These are phyloP conservation scores for Fallopia convolvulus DNA, from an alignment of 148 eudicot genomes.

Conservation along the genomic window DNA sequence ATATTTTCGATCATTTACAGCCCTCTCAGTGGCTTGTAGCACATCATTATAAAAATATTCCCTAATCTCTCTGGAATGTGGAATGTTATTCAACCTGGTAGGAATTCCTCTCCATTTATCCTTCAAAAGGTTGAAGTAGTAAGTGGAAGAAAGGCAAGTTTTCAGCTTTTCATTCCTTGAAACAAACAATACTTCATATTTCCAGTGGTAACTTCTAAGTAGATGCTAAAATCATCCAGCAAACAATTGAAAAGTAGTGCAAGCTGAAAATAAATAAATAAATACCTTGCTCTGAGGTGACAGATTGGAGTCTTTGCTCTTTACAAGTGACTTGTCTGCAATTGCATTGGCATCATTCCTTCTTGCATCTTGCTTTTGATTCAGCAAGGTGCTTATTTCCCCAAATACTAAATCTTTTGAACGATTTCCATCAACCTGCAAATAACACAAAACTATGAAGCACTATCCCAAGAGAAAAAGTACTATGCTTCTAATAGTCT, in stretches of 20 bases:
- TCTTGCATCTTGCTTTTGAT: constrained; percentile 44
- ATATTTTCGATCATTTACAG: constrained; percentile 60
- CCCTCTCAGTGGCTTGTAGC: constrained; percentile 80
- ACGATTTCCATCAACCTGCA: constrained; percentile 85
- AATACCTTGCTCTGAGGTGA: constrained; percentile 40
- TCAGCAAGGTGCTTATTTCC: constrained; percentile 51
- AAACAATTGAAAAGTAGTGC: background rate
- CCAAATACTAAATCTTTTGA: constrained; percentile 60
- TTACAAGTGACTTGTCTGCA: constrained; percentile 38
- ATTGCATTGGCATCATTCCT: constrained; percentile 28
- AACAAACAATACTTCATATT: background rate
- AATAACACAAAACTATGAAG: background rate
- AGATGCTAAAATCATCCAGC: background rate
- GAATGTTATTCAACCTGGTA: constrained; percentile 90
- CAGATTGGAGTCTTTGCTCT: constrained; percentile 25
- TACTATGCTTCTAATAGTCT: background rate
- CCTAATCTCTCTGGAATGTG: constrained; percentile 94
- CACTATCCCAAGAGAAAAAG: background rate
- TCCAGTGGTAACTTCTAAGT: background rate
- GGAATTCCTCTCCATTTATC: constrained; percentile 92
- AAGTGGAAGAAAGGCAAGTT: background rate
- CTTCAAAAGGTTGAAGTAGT: constrained; percentile 38
- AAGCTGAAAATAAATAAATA: background rate
- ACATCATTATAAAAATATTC: constrained; percentile 91
- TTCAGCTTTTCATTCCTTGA: background rate